Evolutionary conservation across 2,329 filamentous ascomycete species (phyloP), one percentile per base, ranked within the genome.

Genomic region (Penicillium brasilianum): DNA sequence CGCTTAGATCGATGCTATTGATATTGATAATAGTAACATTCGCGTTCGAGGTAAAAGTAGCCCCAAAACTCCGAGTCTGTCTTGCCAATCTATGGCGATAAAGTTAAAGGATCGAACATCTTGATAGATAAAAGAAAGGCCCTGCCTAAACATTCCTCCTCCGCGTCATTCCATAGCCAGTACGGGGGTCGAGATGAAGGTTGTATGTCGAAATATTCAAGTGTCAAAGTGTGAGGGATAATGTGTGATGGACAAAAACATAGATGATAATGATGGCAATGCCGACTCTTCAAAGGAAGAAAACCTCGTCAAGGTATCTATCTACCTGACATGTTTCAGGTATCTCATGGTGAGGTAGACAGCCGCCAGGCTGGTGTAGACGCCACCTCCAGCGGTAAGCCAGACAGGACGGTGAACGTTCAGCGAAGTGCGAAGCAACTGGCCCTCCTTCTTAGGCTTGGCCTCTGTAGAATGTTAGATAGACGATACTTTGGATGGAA

Each of bases 261-360:
- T 37, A 28, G 18, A 32, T 32, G 30, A 16, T 28, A 52, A 30
- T 48, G 25, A 48, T 48, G 30, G 7, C n/a, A 10, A n/a, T 41
- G 41, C 49, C 18, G 48, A 55, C n/a, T 20, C 50, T n/a, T 46
- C 30, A 50, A 53, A 14, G 3, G 30, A 13, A 20, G 37, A n/a
- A 14, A 22, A 34, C 44, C 37, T 22, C 18, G 28, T 28, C 16
- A 5, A 32, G 13, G 0, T 7, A 30, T 43, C 28, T 62, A 30
- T 43, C 28, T 62, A 65, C 44, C 64, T 61, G 30, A 73, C 55
- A 14, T 61, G 72, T 41, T 68, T 71, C 59, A 76, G 58, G 46
- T 71, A 73, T 44, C 68, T 68, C 58, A 75, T 68, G 0, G 74
- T 74, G 13, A 76, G 65, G 55, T 70, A 74, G 4, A 74, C 69